Evolutionary conservation across 495 filamentous ascomycete species (phyloP), one percentile per base, ranked within the genome.

Genomic region (Aspergillus panamensis): DNA sequence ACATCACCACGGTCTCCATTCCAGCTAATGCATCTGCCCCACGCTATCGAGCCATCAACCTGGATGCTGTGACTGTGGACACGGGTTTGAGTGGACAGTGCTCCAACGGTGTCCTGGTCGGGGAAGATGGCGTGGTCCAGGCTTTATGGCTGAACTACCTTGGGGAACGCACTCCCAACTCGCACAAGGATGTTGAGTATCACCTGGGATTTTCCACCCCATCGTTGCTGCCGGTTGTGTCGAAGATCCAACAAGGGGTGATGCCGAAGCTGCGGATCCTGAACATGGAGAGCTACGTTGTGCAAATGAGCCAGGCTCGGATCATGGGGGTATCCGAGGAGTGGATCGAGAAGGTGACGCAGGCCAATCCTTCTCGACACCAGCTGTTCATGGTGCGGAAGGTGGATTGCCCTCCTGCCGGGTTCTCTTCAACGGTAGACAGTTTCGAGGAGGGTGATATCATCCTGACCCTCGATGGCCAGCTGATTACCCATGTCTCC

Each of bases 381-480:
- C 94, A 97, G 71, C 82, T 99, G 19, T 99, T 99, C 77, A 95
- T 99, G 89, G 89, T 99, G 25, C 91, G 92, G 58, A 99, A 99
- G 74, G 83, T 93, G 35, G 86, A 95, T 63, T 87, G 85, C 37
- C 85, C 81, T 13, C 84, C 87, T 16, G 70, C 80, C 14, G 69
- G 65, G 8, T 69, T 73, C 39, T 66, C 66, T 13, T 61, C 74
- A 16, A 58, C 66, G 12, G 64, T 52, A 30, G 74, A 77, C 31
- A 63, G 65, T 40, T 84, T 99, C 39, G 80, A 89, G 45, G 94
- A 99, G 73, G 91, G 91, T 42, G 94, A 99, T 66, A 85, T 99
- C 51, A 88, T 99, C 65, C 81, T 99, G 55, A 92, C 89, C 2
- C 76, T 99, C 25, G 95, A 97, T 68, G 89, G 81, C 62, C 89